A percentile compares a stretch with the other conserved stretches of the same genome.
These are phyloP conservation scores for Aspergillus caelatus DNA, from an alignment of 2,329 filamentous ascomycete species.

Conservation along the genomic window DNA sequence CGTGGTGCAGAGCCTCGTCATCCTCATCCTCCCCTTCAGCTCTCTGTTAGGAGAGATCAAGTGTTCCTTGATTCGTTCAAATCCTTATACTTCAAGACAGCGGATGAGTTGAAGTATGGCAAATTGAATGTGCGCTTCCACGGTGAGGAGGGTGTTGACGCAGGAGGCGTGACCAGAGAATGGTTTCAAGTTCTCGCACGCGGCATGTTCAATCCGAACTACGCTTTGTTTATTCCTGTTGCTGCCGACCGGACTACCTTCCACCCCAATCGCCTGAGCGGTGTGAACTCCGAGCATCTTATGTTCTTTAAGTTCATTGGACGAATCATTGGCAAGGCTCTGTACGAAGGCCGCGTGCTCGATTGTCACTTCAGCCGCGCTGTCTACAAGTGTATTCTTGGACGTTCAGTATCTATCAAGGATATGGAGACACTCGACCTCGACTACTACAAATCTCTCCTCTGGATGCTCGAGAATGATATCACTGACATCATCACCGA, in stretches of 20 bases:
- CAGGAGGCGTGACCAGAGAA: slow-evolving; percentile 94
- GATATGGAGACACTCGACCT: slow-evolving; percentile 99
- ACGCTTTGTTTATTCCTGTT: slow-evolving; percentile 93
- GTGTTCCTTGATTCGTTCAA: slow-evolving; percentile 99
- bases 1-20: slow-evolving; percentile 71
- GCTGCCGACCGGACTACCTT: slow-evolving; percentile 97
- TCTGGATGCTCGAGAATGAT: slow-evolving; percentile 98
- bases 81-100: slow-evolving; percentile 94
- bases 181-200: slow-evolving; percentile 98
- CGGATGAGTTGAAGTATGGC: slow-evolving; percentile 98
- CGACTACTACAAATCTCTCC: slow-evolving; percentile 97
- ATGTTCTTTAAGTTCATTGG: slow-evolving; percentile 99
- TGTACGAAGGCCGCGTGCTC: slow-evolving; percentile 92
- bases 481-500: slow-evolving; percentile 98
- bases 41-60: slow-evolving; percentile 87
- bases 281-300: slow-evolving; percentile 91
- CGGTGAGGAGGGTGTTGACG: slow-evolving; percentile 95
- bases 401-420: slow-evolving; percentile 94
- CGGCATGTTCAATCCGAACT: slow-evolving; percentile 99
- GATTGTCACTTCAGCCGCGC: slow-evolving; percentile 99
- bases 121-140: slow-evolving; percentile 98
- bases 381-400: slow-evolving; percentile 96
- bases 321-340: slow-evolving; percentile 94
- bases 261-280: slow-evolving; percentile 93
- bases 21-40: slow-evolving; percentile 75